Conservation (phyloP, 805 yeast genomes). For the Cyberlindnera japonica region DNA sequence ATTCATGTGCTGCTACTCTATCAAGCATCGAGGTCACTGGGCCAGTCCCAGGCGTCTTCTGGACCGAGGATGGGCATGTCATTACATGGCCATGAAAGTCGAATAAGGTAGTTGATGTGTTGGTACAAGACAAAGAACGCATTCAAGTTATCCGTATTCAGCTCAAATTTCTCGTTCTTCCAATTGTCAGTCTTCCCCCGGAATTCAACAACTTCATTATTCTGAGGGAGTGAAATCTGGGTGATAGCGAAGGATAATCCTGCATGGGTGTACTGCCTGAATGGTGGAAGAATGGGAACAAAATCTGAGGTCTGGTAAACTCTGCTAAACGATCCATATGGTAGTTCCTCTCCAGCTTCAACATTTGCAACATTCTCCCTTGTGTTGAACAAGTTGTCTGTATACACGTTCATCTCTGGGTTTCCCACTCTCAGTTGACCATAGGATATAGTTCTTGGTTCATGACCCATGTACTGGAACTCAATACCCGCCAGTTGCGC, state of each 20-base stretch:
- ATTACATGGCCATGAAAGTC: slow-evolving; percentile 23
- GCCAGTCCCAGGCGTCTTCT: slow-evolving; percentile 1
- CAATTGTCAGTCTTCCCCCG: slow-evolving; percentile 16
- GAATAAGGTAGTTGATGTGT: slow-evolving; percentile 17
- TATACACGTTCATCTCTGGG: slow-evolving; percentile 42
- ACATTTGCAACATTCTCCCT: slow-evolving; percentile 26
- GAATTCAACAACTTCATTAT: slow-evolving; percentile 15
- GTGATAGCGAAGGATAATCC: slow-evolving; percentile 31
- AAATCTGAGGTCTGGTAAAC: slow-evolving; percentile 54
- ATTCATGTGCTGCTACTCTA: too few relatives aligned
- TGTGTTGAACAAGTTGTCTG: slow-evolving; percentile 47
- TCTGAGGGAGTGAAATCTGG: slow-evolving; percentile 36
- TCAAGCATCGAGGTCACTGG: too few relatives aligned
- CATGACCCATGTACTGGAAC: slow-evolving; percentile 37
- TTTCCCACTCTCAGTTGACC: slow-evolving; percentile 70
- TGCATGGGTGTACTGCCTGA: slow-evolving; percentile 30
- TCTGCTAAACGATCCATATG: slow-evolving; percentile 38
- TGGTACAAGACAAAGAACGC: slow-evolving; percentile 15
- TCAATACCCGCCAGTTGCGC: slow-evolving; percentile 56
- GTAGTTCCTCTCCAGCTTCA: slow-evolving; percentile 29
- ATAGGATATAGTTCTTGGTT: slow-evolving; percentile 53
- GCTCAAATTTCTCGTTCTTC: slow-evolving; percentile 3
- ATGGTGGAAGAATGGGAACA: slow-evolving; percentile 61
- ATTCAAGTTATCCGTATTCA: slow-evolving; percentile 8
- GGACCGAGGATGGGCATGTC: slow-evolving; percentile 6